A percentile compares a stretch with the other conserved stretches of the same genome.
phyloP scores from a whole-genome alignment of 192 early-diverging fungal species.

The Gonapodya sp. region DNA sequence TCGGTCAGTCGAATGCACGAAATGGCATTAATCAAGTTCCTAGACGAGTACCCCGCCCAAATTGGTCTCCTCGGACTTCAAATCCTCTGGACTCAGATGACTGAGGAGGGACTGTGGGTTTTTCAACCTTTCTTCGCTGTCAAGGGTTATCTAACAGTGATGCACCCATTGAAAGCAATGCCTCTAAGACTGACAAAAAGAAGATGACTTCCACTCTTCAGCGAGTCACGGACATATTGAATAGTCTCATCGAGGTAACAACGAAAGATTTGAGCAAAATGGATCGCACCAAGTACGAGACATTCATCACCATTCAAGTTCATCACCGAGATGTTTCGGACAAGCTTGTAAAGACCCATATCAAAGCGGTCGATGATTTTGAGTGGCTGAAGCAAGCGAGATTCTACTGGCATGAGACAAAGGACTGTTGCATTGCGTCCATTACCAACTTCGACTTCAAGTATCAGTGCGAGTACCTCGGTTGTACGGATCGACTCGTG shows the following conservation, averaged over 20 bases:
- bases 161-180: conserved; percentile 7
- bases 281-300: conserved; percentile 55
- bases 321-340: conserved; percentile 60
- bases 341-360: conserved; percentile 47
- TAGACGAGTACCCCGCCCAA: conserved; percentile 58
- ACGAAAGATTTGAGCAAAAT: conserved; percentile 53
- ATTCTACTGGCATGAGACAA: conserved; percentile 61
- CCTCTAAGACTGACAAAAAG: conserved; percentile 53
- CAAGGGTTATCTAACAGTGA: too few relatives aligned
- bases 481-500: conserved; percentile 52
- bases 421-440: conserved; percentile 52
- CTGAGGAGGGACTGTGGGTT: conserved; percentile 38
- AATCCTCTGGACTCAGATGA: conserved; percentile 53
- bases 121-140: neutral
- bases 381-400: conserved; percentile 57
- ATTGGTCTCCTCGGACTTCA: conserved; percentile 50
- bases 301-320: conserved; percentile 58
- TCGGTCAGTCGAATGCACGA: conserved; percentile 44
- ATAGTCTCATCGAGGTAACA: conserved; percentile 50
- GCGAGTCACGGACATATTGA: conserved; percentile 46
- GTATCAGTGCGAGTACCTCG: conserved; percentile 57
- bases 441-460: conserved; percentile 58
- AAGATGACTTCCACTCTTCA: conserved; percentile 49
- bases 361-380: conserved; percentile 49
- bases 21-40: conserved; percentile 49